phyloP scores from a whole-genome alignment of 2,329 filamentous ascomycete genomes.

The Aureobasidium sp. region DNA sequence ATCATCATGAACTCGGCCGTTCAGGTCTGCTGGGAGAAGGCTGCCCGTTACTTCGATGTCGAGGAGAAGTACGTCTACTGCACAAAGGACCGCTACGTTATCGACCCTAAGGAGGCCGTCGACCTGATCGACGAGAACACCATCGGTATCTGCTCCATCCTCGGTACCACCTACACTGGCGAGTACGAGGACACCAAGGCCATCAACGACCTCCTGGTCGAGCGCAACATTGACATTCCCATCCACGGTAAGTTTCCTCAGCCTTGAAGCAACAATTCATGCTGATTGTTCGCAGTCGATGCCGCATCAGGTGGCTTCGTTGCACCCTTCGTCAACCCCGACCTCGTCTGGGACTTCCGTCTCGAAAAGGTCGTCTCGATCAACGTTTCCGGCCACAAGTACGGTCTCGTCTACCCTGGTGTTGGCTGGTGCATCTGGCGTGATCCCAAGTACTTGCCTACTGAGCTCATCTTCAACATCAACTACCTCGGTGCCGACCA shows the following conservation, averaged over 20 bases:
- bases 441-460: constrained; percentile 70
- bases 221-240: constrained; percentile 68
- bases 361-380: constrained; percentile 85
- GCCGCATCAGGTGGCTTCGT: constrained; percentile 90
- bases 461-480: constrained; percentile 97
- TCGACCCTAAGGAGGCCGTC: constrained; percentile 56
- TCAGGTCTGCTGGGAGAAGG: constrained; percentile 96
- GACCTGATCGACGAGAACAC: constrained; percentile 61
- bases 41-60: constrained; percentile 55
- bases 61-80: constrained; percentile 71
- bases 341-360: constrained; percentile 86
- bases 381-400: constrained; percentile 91
- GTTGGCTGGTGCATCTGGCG: constrained; percentile 94
- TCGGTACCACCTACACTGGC: constrained; percentile 91
- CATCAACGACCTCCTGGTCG: constrained; percentile 77
- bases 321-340: constrained; percentile 79
- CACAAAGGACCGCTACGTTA: constrained; percentile 54
- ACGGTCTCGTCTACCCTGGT: constrained; percentile 74
- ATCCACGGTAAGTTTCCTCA: constrained; percentile 53
- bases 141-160: constrained; percentile 86
- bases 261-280: not conserved
- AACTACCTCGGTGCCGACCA: constrained; percentile 97
- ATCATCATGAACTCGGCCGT: constrained; percentile 94
- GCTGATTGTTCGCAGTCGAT: constrained; percentile 51
- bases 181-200: constrained; percentile 92